Evolutionary conservation across 257 asterid species (phyloP).

Genomic region (Scutellaria minor): DNA sequence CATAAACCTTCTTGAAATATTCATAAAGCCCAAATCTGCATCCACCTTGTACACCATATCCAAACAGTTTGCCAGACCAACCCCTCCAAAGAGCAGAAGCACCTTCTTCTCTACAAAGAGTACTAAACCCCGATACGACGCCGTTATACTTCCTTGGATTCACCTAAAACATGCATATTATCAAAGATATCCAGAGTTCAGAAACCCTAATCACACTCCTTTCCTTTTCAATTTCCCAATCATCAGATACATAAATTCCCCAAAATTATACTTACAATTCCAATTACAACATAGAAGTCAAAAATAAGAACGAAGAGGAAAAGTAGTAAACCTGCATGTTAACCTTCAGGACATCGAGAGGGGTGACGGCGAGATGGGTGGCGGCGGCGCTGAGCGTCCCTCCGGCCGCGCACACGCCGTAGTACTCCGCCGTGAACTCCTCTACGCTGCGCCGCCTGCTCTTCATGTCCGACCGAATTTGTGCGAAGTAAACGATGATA

Average conservation of each 20-base stretch:
- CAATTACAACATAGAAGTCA: too few relatives aligned
- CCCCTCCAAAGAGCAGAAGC: slow-evolving; percentile 75
- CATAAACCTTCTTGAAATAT: slow-evolving; percentile 66
- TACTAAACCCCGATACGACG: slow-evolving; percentile 60
- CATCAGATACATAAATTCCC: too few relatives aligned
- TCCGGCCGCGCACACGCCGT: slow-evolving; percentile 62
- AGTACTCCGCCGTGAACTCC: slow-evolving; percentile 64
- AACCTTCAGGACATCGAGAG: slow-evolving; percentile 78
- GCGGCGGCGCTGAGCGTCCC: slow-evolving; percentile 80
- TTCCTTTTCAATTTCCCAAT: background rate
- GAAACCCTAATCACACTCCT: background rate
- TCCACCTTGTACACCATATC: slow-evolving; percentile 78
- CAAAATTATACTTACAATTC: too few relatives aligned
- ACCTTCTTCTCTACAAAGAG: slow-evolving; percentile 71
- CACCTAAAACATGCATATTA: slow-evolving; percentile 46
- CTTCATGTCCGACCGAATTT: slow-evolving; percentile 32
- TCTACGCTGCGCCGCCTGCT: slow-evolving; percentile 37
- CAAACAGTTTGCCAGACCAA: slow-evolving; percentile 79
- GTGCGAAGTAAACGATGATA: too few relatives aligned
- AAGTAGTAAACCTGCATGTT: slow-evolving; percentile 62
- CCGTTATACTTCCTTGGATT: slow-evolving; percentile 66
- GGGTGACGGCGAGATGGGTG: slow-evolving; percentile 75
- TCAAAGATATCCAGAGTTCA: slow-evolving; percentile 25
- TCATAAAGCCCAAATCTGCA: slow-evolving; percentile 75
- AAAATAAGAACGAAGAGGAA: background rate